These are phyloP conservation scores for Calonectria fujianensis DNA, from an alignment of 2,329 filamentous ascomycete genomes.

Conservation along the genomic window DNA sequence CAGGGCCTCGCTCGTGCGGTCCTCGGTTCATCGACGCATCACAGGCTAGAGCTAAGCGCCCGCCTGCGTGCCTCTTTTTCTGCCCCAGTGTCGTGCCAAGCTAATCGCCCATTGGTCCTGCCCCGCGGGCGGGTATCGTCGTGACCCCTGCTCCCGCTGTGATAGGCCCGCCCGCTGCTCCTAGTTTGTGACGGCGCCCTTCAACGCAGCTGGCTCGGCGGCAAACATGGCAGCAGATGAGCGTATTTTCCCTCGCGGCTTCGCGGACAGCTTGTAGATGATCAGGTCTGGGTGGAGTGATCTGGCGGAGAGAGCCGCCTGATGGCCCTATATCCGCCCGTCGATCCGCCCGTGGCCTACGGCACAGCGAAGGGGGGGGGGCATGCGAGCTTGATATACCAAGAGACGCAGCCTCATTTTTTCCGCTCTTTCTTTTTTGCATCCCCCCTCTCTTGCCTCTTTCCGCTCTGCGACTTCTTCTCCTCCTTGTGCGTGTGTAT, in stretches of 20 bases:
- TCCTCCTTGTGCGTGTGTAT: background rate
- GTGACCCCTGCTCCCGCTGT: background rate
- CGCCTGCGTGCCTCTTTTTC: slow-evolving; percentile 10
- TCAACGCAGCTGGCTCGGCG: background rate
- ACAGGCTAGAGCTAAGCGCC: slow-evolving; percentile 33
- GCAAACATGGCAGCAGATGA: slow-evolving; percentile 1
- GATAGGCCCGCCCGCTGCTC: background rate
- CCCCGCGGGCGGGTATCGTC: slow-evolving; percentile 14
- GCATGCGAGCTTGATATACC: background rate
- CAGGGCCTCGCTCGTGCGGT: background rate
- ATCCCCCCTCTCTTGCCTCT: background rate
- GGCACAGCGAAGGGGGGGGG: background rate
- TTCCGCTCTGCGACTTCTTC: background rate
- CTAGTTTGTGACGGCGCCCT: slow-evolving; percentile 12
- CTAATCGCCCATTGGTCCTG: background rate
- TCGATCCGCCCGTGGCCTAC: background rate
- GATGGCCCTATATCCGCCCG: slow-evolving; percentile 3
- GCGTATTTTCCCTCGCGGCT: slow-evolving; percentile 3
- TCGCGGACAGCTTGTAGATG: background rate
- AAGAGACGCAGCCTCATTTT: background rate
- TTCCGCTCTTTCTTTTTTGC: background rate
- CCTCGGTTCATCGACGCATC: slow-evolving; percentile 15
- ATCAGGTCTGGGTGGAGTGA: slow-evolving; percentile 4
- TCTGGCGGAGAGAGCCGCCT: slow-evolving; percentile 8
- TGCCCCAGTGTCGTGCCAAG: background rate